Evolutionary conservation across 116 monocot genomes (phyloP).

Genomic region (Dioscorea cayenensis): DNA sequence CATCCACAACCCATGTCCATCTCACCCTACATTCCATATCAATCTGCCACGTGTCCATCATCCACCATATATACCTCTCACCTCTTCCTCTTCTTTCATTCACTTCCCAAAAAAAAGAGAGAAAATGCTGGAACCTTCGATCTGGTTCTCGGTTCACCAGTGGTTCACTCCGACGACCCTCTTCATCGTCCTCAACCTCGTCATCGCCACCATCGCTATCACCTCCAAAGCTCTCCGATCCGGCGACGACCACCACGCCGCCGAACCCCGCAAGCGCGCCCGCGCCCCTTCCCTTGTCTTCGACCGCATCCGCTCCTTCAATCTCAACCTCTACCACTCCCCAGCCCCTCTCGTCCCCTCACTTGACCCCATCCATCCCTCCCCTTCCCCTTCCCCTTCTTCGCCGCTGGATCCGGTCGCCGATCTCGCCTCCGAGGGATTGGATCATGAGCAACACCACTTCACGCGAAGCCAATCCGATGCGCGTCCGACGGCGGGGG

Average conservation of each 20-base stretch:
- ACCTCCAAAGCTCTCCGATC: constrained; percentile 16
- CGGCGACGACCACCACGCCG: not conserved
- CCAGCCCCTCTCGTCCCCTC: constrained; percentile 16
- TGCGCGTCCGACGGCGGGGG: constrained; percentile 17
- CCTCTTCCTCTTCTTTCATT: too few species aligned
- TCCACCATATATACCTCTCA: too few species aligned
- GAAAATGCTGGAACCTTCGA: constrained; percentile 26
- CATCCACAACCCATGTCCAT: too few species aligned
- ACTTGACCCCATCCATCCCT: constrained; percentile 14
- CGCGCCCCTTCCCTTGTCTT: constrained; percentile 29
- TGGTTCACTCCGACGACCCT: constrained; percentile 44
- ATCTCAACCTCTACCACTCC: constrained; percentile 1
- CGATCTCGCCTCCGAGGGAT: not conserved
- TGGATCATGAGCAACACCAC: constrained; percentile 5
- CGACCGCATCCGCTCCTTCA: constrained; percentile 31
- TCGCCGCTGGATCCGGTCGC: not conserved
- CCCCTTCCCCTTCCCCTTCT: not conserved
- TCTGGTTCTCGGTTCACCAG: constrained; percentile 21
- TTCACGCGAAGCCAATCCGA: constrained; percentile 26
- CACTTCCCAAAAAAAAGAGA: not conserved
- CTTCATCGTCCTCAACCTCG: constrained; percentile 42
- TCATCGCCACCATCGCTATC: constrained; percentile 48
- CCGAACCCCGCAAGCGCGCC: not conserved
- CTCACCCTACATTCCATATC: too few species aligned
- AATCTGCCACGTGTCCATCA: too few species aligned